phyloP scores from a whole-genome alignment of 192 early-diverging fungal genomes.

The Backusella macrospora region DNA sequence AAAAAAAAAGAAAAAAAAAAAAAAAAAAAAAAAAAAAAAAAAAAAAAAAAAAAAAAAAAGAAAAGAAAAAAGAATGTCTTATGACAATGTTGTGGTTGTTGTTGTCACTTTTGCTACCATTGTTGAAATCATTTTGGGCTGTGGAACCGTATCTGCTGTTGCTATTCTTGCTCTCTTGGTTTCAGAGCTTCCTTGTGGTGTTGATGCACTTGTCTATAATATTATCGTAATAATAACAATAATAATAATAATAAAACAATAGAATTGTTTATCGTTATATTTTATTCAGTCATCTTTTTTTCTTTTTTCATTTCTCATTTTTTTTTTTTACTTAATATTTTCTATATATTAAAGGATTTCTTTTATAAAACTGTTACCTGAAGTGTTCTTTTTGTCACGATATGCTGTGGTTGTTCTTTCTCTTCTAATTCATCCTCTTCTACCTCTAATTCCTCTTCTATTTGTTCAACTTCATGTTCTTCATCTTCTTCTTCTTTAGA shows the following conservation, averaged over 20 bases:
- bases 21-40: background rate
- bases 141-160: background rate
- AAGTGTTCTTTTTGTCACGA: background rate
- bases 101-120: background rate
- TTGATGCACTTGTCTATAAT: too few species aligned
- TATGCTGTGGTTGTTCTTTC: background rate
- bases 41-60: background rate
- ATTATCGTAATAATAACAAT: background rate
- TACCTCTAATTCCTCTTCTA: background rate
- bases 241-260: background rate
- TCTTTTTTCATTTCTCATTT: too few species aligned
- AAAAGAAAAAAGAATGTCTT: background rate
- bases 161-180: background rate
- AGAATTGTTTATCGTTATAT: background rate
- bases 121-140: background rate
- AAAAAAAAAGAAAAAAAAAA: background rate
- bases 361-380: background rate
- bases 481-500: background rate
- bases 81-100: background rate
- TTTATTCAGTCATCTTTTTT: background rate
- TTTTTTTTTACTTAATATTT: too few species aligned
- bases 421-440: background rate
- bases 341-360: background rate
- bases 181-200: background rate
- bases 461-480: background rate